Base-by-base conservation (phyloP, 345 rosid species). In the Eucalyptus cloeziana region DNA sequence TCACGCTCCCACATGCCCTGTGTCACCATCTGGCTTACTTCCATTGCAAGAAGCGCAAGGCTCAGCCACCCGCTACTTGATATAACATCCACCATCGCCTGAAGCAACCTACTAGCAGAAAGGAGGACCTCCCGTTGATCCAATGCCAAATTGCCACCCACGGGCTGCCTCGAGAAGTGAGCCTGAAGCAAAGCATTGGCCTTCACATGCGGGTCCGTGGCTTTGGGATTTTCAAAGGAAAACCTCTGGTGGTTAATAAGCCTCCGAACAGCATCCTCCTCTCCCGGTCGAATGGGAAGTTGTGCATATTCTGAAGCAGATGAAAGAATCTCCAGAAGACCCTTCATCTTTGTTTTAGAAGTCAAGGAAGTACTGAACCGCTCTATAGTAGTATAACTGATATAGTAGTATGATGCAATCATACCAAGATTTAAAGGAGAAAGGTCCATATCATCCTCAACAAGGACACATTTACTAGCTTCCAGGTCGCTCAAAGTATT, bases 1-100 rank as follows among this genome's bases (percentile, higher is more conserved):
- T 96, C 98, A 45, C 96, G 96, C 93, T 97, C 99, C 99, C 99
- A 96, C 95, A 96, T 94, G 89, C 96, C 98, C 88, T 97, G 99
- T 19, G 98, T 96, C 92, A 96, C 96, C 99, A 97, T 97, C 91
- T 97, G 99, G 94, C 97, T 96, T 86, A 94, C 94, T 92, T 96
- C 98, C 98, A 96, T 97, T 4, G 98, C 97, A 90, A 97, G 92
- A 85, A 97, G 95, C 47, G 99, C 98, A 91, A 94, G 98, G 93
- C 94, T 94, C 90, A 97, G 94, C 98, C 99, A 96, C 27, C 98
- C 99, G 85, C 91, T 96, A 91, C 97, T 97, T 25, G 98, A 95
- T 81, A 95, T 97, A 88, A 97, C 99, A 93, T 96, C 98, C 11
- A 96, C 98, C 95, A 96, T 93, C 15, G 98, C 99, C 79, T 96